Conservation (phyloP, 768 basidiomycete genomes). For the Lentinula boryana region DNA sequence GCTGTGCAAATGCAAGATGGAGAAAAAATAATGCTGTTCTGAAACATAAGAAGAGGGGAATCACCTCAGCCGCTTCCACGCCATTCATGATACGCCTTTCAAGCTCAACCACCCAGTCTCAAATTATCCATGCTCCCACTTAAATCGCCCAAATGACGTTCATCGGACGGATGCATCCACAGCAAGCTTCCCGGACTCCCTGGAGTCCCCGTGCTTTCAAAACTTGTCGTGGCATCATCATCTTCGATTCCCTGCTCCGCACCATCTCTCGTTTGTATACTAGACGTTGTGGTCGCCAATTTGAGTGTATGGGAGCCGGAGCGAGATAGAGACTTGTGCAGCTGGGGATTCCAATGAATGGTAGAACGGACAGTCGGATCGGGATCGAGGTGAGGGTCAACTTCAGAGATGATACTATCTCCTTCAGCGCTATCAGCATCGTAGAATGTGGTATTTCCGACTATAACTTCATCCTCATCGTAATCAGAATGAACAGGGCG, state of each 20-base stretch:
- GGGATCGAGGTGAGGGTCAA: neutral
- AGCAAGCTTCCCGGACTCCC: neutral
- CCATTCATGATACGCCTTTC: no score
- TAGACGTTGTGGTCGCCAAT: neutral
- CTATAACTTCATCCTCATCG: neutral
- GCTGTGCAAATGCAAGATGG: neutral
- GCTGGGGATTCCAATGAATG: neutral
- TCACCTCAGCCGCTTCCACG: no score
- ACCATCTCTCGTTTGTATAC: neutral
- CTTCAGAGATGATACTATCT: constrained; percentile 2
- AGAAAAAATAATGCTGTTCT: neutral
- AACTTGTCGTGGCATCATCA: neutral
- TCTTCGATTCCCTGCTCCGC: neutral
- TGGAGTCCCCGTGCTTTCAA: constrained; percentile 1
- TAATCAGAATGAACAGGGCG: neutral
- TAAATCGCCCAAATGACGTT: neutral
- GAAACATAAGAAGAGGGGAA: neutral
- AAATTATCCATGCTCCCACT: neutral
- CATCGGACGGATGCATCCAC: constrained; percentile 1
- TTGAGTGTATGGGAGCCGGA: neutral
- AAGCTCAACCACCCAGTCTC: neutral
- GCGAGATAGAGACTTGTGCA: neutral
- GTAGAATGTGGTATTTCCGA: neutral
- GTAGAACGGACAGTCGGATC: neutral
- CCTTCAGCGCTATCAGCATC: neutral